A percentile compares a stretch with the other conserved stretches of the same genome.
Evolutionary conservation across 768 basidiomycete species (phyloP).

Genomic region (Xerocomellus chrysenteron): DNA sequence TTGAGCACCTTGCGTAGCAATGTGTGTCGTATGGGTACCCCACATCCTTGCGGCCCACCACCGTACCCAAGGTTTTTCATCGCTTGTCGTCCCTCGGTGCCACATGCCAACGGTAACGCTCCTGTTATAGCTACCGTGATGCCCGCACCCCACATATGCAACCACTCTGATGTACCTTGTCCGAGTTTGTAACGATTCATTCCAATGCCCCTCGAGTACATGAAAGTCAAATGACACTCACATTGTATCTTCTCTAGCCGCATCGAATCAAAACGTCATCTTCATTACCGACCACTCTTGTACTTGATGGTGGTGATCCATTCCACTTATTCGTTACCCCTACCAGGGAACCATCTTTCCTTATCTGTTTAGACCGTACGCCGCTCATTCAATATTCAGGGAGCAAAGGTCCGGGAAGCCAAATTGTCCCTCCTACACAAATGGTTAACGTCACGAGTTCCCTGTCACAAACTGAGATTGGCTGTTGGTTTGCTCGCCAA

Average conservation of each 20-base stretch:
- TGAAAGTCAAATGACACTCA: background rate
- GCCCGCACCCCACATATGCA: background rate
- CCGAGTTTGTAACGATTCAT: conserved; percentile 1
- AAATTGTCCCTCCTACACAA: background rate
- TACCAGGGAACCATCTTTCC: background rate
- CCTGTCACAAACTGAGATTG: conserved; percentile 14
- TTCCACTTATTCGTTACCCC: conserved; percentile 6
- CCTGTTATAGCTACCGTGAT: conserved; percentile 7
- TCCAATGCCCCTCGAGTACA: background rate
- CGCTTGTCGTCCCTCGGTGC: conserved; percentile 1
- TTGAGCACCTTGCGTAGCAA: background rate
- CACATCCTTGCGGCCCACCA: background rate
- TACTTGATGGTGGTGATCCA: background rate
- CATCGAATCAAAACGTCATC: background rate
- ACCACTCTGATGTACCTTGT: background rate
- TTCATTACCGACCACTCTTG: background rate
- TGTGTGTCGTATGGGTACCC: background rate
- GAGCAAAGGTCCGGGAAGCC: background rate
- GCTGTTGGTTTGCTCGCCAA: conserved; percentile 3
- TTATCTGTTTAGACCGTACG: background rate
- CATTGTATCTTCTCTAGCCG: background rate
- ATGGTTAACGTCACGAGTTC: conserved; percentile 8
- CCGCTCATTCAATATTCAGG: background rate
- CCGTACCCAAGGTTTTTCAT: background rate
- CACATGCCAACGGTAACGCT: conserved; percentile 12